Evolutionary conservation across 2,329 filamentous ascomycete species (phyloP).

Genomic region (Apiospora arundinis): DNA sequence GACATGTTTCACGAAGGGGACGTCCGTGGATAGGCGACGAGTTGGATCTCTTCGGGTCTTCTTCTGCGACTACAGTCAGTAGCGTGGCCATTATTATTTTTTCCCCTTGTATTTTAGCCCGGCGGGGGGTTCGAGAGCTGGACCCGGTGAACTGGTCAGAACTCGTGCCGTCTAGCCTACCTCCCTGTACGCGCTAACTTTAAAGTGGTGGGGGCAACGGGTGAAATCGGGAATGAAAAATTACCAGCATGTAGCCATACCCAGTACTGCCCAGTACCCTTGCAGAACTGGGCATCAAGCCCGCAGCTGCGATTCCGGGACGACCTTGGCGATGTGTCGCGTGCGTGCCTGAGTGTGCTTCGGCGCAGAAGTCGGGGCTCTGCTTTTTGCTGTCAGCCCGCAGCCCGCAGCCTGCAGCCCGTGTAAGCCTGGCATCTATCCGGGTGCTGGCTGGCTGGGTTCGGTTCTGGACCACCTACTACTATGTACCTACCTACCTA

Average conservation of each 20-base stretch:
- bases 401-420: neutral
- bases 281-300: slow-evolving; percentile 1
- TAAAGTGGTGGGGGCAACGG: slow-evolving; percentile 9
- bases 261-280: neutral
- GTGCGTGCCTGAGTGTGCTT: neutral
- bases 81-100: neutral
- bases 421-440: neutral
- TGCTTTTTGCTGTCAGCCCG: neutral
- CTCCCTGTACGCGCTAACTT: slow-evolving; percentile 13
- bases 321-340: slow-evolving; percentile 14
- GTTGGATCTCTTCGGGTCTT: neutral
- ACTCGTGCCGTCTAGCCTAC: slow-evolving; percentile 11
- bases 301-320: slow-evolving; percentile 7
- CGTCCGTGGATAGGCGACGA: neutral
- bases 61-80: neutral
- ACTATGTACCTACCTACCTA: no score
- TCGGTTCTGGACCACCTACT: no score
- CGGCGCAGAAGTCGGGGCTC: slow-evolving; percentile 1
- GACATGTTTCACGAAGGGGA: slow-evolving; percentile 14
- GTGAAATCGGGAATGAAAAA: slow-evolving; percentile 18
- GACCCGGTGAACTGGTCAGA: slow-evolving; percentile 19
- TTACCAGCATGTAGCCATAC: neutral
- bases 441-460: no score
- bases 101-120: neutral
- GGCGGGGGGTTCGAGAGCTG: slow-evolving; percentile 4